These are phyloP conservation scores for Nelumbo lutea DNA, from an alignment of 164 flowering plant genomes.

Conservation along the genomic window DNA sequence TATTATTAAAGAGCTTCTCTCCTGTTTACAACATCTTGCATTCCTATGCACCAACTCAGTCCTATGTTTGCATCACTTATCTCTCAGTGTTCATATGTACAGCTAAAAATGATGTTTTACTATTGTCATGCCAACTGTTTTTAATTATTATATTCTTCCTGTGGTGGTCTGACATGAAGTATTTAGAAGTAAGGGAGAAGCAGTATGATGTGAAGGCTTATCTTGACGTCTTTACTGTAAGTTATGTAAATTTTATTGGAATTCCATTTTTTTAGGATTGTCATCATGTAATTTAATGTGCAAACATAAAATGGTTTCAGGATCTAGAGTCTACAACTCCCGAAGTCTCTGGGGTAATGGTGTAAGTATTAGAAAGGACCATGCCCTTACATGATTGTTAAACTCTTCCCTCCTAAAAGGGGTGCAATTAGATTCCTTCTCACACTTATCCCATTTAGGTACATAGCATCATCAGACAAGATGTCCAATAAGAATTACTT, in stretches of 20 bases:
- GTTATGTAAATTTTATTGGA: slow-evolving; percentile 15
- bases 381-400: not conserved
- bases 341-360: slow-evolving; percentile 65
- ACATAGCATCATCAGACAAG: slow-evolving; percentile 81
- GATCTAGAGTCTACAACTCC: slow-evolving; percentile 49
- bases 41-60: no score
- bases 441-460: slow-evolving; percentile 32
- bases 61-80: no score
- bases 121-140: slow-evolving; percentile 5
- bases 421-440: not conserved
- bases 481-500: slow-evolving; percentile 63
- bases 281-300: not conserved
- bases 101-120: not conserved
- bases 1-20: no score
- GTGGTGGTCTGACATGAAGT: slow-evolving; percentile 46
- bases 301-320: slow-evolving; percentile 32
- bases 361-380: slow-evolving; percentile 51
- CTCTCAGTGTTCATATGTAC: not conserved
- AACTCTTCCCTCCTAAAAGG: not conserved
- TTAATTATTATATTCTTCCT: slow-evolving; percentile 8
- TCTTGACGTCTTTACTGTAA: slow-evolving; percentile 80
- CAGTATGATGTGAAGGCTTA: slow-evolving; percentile 82
- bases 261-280: not conserved
- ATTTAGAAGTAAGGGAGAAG: slow-evolving; percentile 94
- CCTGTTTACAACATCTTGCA: no score